Base-by-base conservation (phyloP, 495 filamentous ascomycete species). In the Umbilicaria muhlenbergii region DNA sequence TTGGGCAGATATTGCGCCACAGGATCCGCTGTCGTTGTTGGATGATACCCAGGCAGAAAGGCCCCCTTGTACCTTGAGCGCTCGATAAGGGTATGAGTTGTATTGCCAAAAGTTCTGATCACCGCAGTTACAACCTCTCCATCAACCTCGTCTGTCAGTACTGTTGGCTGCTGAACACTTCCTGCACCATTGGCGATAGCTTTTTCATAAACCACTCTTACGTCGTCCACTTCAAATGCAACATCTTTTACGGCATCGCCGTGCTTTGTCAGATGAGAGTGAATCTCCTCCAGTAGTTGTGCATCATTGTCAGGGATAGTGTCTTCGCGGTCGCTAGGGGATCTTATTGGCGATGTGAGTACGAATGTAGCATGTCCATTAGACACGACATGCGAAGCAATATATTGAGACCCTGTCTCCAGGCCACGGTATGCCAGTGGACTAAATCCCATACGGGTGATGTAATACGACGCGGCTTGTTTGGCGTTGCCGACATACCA, bases 401-500 rank as follows among this genome's bases (percentile, higher is more conserved):
- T 63, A 46, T 66, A 66, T 19, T 86, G 77, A 46, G 68, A 79
- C 50, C 86, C 83, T 0, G 88, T 95, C 58, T 94, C 87, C 15
- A 95, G 78, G 3, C 86, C 87, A 12, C 70, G 70, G 59, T 91
- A 93, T 44, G 88, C 88, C 39, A 93, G 58, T 1, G 73, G 75
- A 45, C 69, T 64, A 69, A 94, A 92, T 34, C 85, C 86, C 67
- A 92, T 80, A 47, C 81, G 79, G 10, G 80, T 78, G 57, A 80
- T 80, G 64, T 91, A 94, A 67, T 80, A 93, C 39, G 75, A 70
- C 35, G 85, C 86, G 0, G 83, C 83, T 70, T 93, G 86, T 64
- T 94, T 94, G 52, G 88, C 88, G 61, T 95, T 95, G 52, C 86
- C 86, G 5, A 95, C 88, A 59, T 83, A 94, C 86, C 86, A 94